A percentile compares a stretch with the other conserved stretches of the same genome.
Conservation (phyloP, 129 eudicot species). For the Centaurea solstitialis region DNA sequence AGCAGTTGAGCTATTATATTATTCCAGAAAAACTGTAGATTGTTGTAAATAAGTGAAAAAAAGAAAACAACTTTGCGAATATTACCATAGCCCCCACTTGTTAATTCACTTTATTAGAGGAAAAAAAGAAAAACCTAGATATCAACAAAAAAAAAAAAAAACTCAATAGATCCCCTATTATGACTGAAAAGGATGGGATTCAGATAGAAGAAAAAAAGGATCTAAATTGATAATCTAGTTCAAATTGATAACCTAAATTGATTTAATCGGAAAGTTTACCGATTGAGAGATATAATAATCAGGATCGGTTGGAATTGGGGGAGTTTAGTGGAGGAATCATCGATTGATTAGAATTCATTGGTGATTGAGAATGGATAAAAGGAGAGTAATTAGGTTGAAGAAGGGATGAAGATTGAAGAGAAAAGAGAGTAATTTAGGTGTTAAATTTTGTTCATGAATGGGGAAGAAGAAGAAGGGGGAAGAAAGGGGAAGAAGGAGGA, state of each 20-base stretch:
- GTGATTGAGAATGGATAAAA: conserved; percentile 15
- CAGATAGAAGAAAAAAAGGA: conserved; percentile 11
- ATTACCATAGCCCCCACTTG: conserved; percentile 22
- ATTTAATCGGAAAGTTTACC: conserved; percentile 15
- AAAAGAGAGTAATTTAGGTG: conserved; percentile 23
- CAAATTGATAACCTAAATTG: too few species aligned
- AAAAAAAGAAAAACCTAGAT: neutral
- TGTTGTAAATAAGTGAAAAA: neutral
- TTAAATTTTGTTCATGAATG: conserved; percentile 7
- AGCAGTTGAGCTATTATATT: neutral
- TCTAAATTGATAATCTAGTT: neutral
- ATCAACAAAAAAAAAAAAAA: neutral
- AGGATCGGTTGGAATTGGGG: conserved; percentile 17
- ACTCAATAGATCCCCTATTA: conserved; percentile 7
- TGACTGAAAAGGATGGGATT: neutral
- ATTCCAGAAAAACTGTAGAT: neutral
- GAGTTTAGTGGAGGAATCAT: conserved; percentile 17
- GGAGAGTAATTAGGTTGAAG: conserved; percentile 5
- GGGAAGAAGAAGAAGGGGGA: neutral
- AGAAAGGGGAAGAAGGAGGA: conserved; percentile 17
- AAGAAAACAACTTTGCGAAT: neutral
- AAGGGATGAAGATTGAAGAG: neutral
- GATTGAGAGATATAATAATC: conserved; percentile 24
- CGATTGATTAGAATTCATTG: conserved; percentile 23
- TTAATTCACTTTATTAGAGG: neutral